phyloP scores from a whole-genome alignment of 495 filamentous ascomycete genomes.

The Penicillium goetzii region DNA sequence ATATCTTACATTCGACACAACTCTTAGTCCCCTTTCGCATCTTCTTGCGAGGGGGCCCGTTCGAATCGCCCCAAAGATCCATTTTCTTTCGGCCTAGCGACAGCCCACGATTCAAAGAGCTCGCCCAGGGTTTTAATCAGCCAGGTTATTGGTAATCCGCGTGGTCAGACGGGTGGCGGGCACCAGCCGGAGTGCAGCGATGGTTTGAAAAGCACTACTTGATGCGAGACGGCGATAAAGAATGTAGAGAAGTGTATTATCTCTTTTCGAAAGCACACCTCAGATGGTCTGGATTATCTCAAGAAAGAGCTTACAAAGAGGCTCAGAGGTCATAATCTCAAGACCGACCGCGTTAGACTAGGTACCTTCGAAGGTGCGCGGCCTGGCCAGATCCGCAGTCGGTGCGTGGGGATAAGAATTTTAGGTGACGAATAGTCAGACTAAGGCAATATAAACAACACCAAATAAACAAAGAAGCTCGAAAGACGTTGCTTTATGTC shows the following conservation, averaged over 20 bases:
- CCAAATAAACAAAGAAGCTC: not conserved
- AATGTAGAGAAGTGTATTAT: not conserved
- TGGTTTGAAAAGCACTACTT: not conserved
- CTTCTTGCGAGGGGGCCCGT: constrained; percentile 40
- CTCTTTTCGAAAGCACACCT: not conserved
- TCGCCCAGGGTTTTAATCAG: not conserved
- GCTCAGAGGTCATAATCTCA: not conserved
- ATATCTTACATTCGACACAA: constrained; percentile 40
- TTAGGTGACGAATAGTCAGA: not conserved
- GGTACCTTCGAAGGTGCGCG: not conserved
- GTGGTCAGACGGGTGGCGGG: not conserved
- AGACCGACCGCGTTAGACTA: not conserved
- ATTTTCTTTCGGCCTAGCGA: constrained; percentile 11
- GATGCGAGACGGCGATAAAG: not conserved
- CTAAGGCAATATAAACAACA: not conserved
- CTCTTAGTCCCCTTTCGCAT: constrained; percentile 49
- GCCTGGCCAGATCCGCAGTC: not conserved
- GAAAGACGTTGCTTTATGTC: too few relatives aligned
- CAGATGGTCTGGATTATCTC: not conserved
- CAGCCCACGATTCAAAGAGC: not conserved
- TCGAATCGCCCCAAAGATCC: constrained; percentile 24
- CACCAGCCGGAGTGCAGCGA: not conserved
- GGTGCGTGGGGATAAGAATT: not conserved
- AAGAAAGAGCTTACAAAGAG: not conserved
- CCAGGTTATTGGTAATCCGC: not conserved